Percentiles rank a stretch among this genome's conserved stretches.
phyloP scores from a whole-genome alignment of 75 land plant genomes.

The Sequoiadendron giganteum region DNA sequence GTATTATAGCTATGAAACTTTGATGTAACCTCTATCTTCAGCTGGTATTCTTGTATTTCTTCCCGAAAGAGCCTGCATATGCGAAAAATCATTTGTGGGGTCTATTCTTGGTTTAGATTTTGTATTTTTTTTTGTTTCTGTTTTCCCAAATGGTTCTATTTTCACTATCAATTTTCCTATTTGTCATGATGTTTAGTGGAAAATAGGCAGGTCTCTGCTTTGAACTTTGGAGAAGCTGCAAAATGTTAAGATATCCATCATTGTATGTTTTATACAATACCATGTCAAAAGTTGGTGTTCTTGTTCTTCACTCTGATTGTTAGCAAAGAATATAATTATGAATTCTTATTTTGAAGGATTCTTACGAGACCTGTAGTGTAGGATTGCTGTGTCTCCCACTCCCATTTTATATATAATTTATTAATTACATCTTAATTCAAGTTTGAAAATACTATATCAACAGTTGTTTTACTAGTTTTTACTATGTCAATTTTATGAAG shows the following conservation, averaged over 20 bases:
- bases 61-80: not conserved
- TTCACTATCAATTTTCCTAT: not conserved
- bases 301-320: not conserved
- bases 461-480: not conserved
- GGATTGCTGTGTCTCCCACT: not conserved
- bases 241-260: not conserved
- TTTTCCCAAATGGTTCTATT: not conserved
- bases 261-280: not conserved
- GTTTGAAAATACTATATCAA: not conserved
- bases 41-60: not conserved
- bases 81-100: not conserved
- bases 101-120: not conserved
- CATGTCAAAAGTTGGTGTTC: not conserved
- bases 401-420: not conserved
- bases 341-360: not conserved
- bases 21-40: not conserved
- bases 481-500: not conserved
- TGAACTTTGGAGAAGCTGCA: not conserved
- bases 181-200: not conserved
- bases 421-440: not conserved
- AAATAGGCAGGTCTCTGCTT: not conserved
- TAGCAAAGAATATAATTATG: not conserved
- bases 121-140: not conserved
- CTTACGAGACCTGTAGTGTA: not conserved
- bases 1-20: slow-evolving; percentile 28